Base-by-base conservation (phyloP, 768 basidiomycete species). In the Tylopilus sp. region DNA sequence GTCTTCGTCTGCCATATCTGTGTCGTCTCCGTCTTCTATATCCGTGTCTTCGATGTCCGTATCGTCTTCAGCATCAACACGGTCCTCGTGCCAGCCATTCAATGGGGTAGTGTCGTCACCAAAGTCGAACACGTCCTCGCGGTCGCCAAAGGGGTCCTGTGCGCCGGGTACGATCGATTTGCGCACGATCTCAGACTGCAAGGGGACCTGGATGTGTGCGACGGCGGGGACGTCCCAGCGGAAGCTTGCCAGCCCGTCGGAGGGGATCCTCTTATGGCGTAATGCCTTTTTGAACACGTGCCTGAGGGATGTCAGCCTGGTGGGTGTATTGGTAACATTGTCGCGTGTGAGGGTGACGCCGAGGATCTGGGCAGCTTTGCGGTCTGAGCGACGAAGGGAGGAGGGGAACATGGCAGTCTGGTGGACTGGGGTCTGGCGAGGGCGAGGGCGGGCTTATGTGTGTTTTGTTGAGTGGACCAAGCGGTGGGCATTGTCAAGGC, bases 141-240 rank as follows among this genome's bases (percentile, higher is more conserved):
- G 2, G 3, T 33, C 31, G 6, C 9, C 13, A 4, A 28, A 10
- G 6, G 9, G 15, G 3, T 50, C 28, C 10, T 33, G 11, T 2
- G n/a, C 36, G 36, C 18, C n/a, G 48, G 55, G 5, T 35, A n/a
- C 56, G 0, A 52, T 6, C 8, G 7, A n/a, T 22, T 58, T 36
- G 20, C 25, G 40, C 0, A 17, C 31, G 6, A 47, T 43, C 17
- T 57, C 44, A 1, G 30, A 23, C 0, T 57, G 44, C 2, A 57
- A 25, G 35, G 47, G 40, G 1, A 39, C 22, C 2, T 3, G 44
- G 33, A 42, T 4, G 3, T 3, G 23, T 1, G 35, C 45, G 9
- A 39, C 18, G 8, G 35, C 28, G 1, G 17, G 18, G 6, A 28
- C 47, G 44, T 63, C 54, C 62, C 64, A 63, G 4, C 52, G 52